Percentiles rank a stretch among this genome's conserved stretches.
Evolutionary conservation across 441 rosid genomes (phyloP).

Genomic region (Theobroma grandiflorum): DNA sequence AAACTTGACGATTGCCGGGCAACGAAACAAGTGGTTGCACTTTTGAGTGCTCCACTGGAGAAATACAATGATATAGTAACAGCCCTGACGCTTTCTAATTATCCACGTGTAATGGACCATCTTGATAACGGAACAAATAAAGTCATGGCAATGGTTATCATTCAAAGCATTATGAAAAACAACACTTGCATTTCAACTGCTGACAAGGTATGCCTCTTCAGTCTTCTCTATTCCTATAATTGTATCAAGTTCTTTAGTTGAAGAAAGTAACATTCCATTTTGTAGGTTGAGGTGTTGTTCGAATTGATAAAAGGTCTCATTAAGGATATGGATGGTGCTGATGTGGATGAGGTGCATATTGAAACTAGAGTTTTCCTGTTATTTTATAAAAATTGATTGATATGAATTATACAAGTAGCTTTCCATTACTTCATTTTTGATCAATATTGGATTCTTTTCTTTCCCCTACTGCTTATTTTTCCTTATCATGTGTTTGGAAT

Average conservation of each 20-base stretch:
- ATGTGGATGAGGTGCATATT: conserved; percentile 56
- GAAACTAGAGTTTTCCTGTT: conserved; percentile 13
- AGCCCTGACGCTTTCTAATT: conserved; percentile 68
- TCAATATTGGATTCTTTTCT: background rate
- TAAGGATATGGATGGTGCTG: conserved; percentile 63
- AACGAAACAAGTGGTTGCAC: conserved; percentile 72
- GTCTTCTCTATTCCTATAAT: conserved; percentile 29
- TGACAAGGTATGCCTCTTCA: conserved; percentile 53
- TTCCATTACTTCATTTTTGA: conserved; percentile 2
- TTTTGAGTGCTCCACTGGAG: conserved; percentile 74
- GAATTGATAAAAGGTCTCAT: conserved; percentile 75
- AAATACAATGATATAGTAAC: conserved; percentile 70
- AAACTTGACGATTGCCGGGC: conserved; percentile 66
- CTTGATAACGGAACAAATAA: conserved; percentile 72
- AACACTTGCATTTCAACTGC: conserved; percentile 62
- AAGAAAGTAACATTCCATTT: conserved; percentile 33
- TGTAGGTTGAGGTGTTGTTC: conserved; percentile 74
- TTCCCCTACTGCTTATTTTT: conserved; percentile 24
- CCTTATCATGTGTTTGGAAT: conserved; percentile 16
- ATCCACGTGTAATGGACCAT: conserved; percentile 73
- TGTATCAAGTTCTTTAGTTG: conserved; percentile 11
- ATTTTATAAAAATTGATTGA: conserved; percentile 2
- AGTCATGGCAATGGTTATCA: conserved; percentile 78
- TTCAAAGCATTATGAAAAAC: conserved; percentile 76
- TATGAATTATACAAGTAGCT: conserved; percentile 23